Evolutionary conservation across 176 grass and related monocot genomes (phyloP), one percentile per base, ranked within the genome.

Genomic region (Rhynchospora breviuscula): DNA sequence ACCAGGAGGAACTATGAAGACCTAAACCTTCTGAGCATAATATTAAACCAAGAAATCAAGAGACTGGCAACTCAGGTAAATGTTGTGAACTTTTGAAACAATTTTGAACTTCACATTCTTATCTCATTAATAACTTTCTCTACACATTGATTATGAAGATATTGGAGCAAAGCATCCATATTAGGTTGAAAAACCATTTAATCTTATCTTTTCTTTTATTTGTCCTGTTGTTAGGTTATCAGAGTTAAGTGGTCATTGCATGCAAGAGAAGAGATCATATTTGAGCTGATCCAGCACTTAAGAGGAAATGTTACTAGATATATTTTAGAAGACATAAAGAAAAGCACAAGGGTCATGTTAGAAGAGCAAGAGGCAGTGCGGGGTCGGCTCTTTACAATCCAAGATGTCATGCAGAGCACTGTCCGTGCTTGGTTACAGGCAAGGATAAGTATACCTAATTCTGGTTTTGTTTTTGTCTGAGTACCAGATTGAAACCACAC

Each of bases 221-320:
- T 44, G 22, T 25, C 10, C 11, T 5, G 19, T 2, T 83, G 13
- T 26, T 61, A 99, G 96, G 96, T 99, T 29, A 99, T 99, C 80
- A 91, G 96, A 72, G 96, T 99, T 46, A 99, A 99, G 85, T 99
- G 96, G 96, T 95, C 96, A 59, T 90, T 99, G 73, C 96, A 99
- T 83, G 96, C 96, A 25, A 95, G 96, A 77, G 96, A 99, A 84
- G 96, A 99, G 81, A 99, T 99, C 22, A 17, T 99, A 44, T 84
- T 89, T 72, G 96, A 99, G 88, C 91, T 99, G 79, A 81, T 95
- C 69, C 84, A 89, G 53, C 86, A 99, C 82, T 86, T 99, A 43
- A 91, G 87, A 79, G 96, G 96, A 76, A 92, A 88, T 57, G 71
- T 86, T 9, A 81, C 93, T 70, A 92, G 88, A 92, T 80, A 3